These are phyloP conservation scores for Exidia glandulosa DNA, from an alignment of 768 basidiomycete species.

Conservation along the genomic window DNA sequence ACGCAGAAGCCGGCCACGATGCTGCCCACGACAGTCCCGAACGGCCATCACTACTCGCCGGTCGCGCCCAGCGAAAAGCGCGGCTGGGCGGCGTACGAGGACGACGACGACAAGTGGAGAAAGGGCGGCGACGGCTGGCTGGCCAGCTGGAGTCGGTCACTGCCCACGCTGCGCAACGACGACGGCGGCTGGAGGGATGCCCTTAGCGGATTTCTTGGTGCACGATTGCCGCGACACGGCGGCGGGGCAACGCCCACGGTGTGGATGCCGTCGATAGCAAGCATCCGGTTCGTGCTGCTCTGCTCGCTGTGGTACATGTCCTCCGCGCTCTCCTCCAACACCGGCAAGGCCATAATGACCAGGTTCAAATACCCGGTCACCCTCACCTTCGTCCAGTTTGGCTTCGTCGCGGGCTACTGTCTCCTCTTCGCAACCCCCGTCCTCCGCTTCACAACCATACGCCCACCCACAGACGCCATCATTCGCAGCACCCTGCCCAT, in stretches of 20 bases:
- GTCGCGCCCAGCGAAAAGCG: neutral
- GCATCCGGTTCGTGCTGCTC: conserved; percentile 56
- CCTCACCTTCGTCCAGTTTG: conserved; percentile 95
- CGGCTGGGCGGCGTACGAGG: neutral
- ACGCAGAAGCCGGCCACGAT: neutral
- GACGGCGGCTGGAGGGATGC: neutral
- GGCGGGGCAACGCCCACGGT: neutral
- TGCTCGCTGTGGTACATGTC: conserved; percentile 90
- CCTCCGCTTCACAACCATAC: conserved; percentile 54
- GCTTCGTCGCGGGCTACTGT: conserved; percentile 83
- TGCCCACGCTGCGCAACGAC: neutral
- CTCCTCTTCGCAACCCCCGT: conserved; percentile 71
- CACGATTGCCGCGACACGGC: neutral
- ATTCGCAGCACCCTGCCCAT: conserved; percentile 78
- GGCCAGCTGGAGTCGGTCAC: neutral
- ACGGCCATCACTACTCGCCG: neutral
- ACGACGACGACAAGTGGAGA: neutral
- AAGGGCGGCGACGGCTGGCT: neutral
- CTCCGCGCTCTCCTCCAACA: conserved; percentile 91
- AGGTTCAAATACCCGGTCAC: conserved; percentile 93
- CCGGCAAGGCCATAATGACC: conserved; percentile 88
- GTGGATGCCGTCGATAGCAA: conserved; percentile 11
- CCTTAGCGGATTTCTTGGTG: neutral
- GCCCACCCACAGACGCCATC: conserved; percentile 62
- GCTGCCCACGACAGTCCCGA: neutral